Conservation (phyloP, 2,329 filamentous ascomycete genomes). For the Ophiognomonia clavigignenti-juglandacearum region DNA sequence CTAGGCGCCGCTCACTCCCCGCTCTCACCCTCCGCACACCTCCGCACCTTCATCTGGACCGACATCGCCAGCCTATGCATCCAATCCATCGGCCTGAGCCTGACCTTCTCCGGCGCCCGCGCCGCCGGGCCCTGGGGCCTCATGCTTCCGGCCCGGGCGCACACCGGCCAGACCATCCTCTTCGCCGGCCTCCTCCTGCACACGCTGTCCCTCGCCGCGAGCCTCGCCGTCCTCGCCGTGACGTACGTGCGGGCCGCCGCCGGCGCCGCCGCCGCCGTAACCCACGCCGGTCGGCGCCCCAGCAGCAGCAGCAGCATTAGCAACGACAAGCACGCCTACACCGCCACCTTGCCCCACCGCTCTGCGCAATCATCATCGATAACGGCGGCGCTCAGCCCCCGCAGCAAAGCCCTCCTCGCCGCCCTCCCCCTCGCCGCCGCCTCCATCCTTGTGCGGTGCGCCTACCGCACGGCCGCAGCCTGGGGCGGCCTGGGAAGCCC, state of each 20-base stretch:
- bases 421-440: conserved; percentile 21
- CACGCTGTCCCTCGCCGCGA: conserved; percentile 20
- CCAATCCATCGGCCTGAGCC: conserved; percentile 23
- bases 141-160: conserved; percentile 3
- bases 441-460: conserved; percentile 22
- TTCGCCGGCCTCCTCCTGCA: conserved; percentile 23
- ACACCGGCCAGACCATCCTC: conserved; percentile 17
- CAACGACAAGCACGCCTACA: too few relatives aligned
- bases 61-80: conserved; percentile 23
- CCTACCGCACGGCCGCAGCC: conserved; percentile 24
- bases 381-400: conserved; percentile 20
- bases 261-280: too few relatives aligned
- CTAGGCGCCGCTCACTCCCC: conserved; percentile 26
- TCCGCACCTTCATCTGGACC: conserved; percentile 22
- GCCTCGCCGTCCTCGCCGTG: conserved; percentile 21
- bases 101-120: conserved; percentile 23
- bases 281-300: too few relatives aligned
- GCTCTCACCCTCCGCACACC: conserved; percentile 20
- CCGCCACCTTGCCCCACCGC: too few relatives aligned
- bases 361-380: too few relatives aligned
- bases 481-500: conserved; percentile 21
- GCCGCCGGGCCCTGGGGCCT: conserved; percentile 10
- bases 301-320: too few relatives aligned
- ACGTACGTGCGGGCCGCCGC: conserved; percentile 22
- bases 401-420: conserved; percentile 23